Percentiles rank a stretch among this genome's conserved stretches.
phyloP scores from a whole-genome alignment of 75 land plant genomes.

The Pinus taeda region DNA sequence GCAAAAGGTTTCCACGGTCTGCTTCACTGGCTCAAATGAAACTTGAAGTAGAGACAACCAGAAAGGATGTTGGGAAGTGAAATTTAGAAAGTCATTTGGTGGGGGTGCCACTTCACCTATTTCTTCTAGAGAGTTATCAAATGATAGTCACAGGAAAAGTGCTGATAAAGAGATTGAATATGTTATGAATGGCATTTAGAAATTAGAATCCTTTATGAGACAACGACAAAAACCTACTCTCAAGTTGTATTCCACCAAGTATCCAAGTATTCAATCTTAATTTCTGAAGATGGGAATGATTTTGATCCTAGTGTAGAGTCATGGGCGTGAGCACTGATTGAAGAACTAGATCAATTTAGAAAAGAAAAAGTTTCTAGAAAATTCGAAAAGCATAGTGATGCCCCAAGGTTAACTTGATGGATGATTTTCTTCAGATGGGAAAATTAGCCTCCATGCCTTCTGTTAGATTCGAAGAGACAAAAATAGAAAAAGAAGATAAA shows the following conservation, averaged over 20 bases:
- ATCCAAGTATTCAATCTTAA: conserved; percentile 23
- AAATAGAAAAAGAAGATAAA: conserved; percentile 7
- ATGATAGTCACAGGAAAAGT: conserved; percentile 31
- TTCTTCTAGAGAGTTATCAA: conserved; percentile 29
- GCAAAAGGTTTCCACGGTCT: conserved; percentile 36
- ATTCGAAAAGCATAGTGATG: neutral
- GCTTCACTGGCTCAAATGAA: conserved; percentile 46
- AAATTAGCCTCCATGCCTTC: conserved; percentile 43
- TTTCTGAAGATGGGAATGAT: conserved; percentile 20
- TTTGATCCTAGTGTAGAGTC: conserved; percentile 40
- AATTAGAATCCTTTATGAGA: neutral
- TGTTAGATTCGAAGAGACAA: neutral
- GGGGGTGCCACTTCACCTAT: conserved; percentile 30
- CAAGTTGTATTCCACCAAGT: conserved; percentile 18
- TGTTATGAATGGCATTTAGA: conserved; percentile 29
- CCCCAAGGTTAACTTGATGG: conserved; percentile 22
- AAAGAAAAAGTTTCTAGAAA: conserved; percentile 20
- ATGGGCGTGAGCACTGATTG: conserved; percentile 56
- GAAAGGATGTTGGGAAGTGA: conserved; percentile 14
- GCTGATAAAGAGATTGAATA: conserved; percentile 37
- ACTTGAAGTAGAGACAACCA: conserved; percentile 18
- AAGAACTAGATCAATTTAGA: conserved; percentile 52
- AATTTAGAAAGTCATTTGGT: conserved; percentile 24
- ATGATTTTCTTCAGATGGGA: conserved; percentile 93
- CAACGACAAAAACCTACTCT: conserved; percentile 11